Conservation (phyloP, 1,284 basidiomycete genomes). For the Coniophora puteana region DNA sequence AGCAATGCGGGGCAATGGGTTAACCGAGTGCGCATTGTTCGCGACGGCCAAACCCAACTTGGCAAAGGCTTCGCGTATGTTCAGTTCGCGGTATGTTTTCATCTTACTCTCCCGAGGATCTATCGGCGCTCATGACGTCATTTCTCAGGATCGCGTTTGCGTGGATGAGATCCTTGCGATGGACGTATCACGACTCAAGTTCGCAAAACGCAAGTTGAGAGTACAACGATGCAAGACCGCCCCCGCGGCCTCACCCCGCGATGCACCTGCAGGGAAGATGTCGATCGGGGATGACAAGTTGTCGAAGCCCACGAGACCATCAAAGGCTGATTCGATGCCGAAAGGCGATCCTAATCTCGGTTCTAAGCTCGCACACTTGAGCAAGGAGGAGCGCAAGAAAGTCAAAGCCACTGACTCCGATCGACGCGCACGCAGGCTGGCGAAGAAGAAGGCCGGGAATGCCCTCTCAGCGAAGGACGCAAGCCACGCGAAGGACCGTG, state of each 20-base stretch:
- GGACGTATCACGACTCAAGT: constrained; percentile 72
- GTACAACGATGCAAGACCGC: constrained; percentile 80
- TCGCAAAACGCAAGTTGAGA: constrained; percentile 86
- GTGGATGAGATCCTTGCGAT: constrained; percentile 87
- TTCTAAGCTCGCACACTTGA: constrained; percentile 66
- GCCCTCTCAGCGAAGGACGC: constrained; percentile 43
- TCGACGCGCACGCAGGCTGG: constrained; percentile 76
- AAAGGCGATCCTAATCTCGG: constrained; percentile 83
- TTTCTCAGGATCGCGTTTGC: constrained; percentile 73
- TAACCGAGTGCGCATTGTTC: constrained; percentile 80
- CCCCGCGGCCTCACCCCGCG: constrained; percentile 27
- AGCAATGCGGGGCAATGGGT: constrained; percentile 62
- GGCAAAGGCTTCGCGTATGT: constrained; percentile 99
- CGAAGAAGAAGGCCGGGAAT: constrained; percentile 79
- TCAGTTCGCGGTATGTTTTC: constrained; percentile 69
- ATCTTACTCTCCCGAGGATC: constrained; percentile 3
- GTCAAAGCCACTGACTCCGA: constrained; percentile 76
- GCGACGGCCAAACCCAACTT: constrained; percentile 90
- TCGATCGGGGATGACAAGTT: constrained; percentile 10
- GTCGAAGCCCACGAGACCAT: constrained; percentile 16
- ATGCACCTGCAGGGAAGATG: constrained; percentile 11
- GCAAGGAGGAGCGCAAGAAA: constrained; percentile 84
- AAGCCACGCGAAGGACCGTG: constrained; percentile 39
- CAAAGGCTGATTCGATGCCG: constrained; percentile 50
- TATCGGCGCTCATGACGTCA: constrained; percentile 7